Evolutionary conservation across 306 rosid species (phyloP).

Genomic region (Trifolium pratense): DNA sequence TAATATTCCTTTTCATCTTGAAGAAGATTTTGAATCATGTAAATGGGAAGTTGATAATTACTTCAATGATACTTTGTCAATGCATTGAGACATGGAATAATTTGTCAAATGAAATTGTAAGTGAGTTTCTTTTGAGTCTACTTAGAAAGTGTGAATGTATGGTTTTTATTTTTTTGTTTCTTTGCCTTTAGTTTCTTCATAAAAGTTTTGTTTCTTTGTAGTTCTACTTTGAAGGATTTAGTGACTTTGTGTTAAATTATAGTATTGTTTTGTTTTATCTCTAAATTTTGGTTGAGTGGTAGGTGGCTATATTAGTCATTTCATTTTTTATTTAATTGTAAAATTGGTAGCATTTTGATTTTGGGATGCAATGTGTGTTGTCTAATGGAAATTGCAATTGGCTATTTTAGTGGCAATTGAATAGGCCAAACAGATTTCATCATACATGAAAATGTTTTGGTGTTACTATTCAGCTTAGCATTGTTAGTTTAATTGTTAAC

Average conservation of each 20-base stretch:
- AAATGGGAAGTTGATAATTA: conserved; percentile 77
- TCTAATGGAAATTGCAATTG: background rate
- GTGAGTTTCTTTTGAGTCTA: background rate
- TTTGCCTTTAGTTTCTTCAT: background rate
- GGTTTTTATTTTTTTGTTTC: background rate
- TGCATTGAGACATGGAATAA: background rate
- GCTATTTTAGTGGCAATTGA: background rate
- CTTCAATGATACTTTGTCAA: conserved; percentile 33
- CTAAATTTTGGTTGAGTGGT: background rate
- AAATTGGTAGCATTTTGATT: background rate
- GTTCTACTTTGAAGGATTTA: background rate
- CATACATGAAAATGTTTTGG: background rate
- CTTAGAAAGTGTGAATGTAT: conserved; percentile 2
- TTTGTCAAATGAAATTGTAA: background rate
- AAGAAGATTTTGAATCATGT: conserved; percentile 64
- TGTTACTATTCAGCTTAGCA: background rate
- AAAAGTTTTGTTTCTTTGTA: background rate
- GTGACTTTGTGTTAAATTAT: background rate
- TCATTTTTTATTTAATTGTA: background rate
- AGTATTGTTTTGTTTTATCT: background rate
- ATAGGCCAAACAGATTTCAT: background rate
- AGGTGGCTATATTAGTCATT: background rate
- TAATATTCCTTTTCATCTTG: conserved; percentile 44
- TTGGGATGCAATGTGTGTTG: background rate
- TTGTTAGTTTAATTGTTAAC: too few relatives aligned